phyloP scores from a whole-genome alignment of 495 filamentous ascomycete genomes.

The Penicillium salamii region DNA sequence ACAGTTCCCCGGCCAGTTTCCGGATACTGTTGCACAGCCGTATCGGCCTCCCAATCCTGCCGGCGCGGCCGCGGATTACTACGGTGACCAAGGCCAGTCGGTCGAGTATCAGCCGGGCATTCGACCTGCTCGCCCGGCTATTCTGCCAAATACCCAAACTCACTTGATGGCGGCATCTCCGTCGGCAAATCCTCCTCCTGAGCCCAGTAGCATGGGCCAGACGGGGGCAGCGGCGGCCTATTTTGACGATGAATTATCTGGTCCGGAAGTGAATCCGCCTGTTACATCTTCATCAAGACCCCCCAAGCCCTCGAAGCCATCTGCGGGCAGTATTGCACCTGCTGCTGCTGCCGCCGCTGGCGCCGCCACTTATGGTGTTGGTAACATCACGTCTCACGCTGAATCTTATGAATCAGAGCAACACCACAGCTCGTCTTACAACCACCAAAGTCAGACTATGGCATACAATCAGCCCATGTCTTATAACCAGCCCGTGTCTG shows the following conservation, averaged over 20 bases:
- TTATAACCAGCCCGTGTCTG: constrained; percentile 2
- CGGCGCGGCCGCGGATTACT: constrained; percentile 65
- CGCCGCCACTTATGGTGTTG: constrained; percentile 28
- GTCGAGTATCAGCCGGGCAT: constrained; percentile 60
- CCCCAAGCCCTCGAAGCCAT: constrained; percentile 27
- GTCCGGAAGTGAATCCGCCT: constrained; percentile 14
- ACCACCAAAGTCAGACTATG: constrained; percentile 4
- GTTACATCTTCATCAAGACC: constrained; percentile 22
- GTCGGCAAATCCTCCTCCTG: constrained; percentile 46
- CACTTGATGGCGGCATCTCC: constrained; percentile 51
- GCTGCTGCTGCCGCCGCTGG: constrained; percentile 22
- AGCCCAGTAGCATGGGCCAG: constrained; percentile 49
- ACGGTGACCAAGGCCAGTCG: constrained; percentile 63
- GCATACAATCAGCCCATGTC: neutral
- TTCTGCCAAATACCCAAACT: constrained; percentile 51
- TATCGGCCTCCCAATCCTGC: constrained; percentile 53
- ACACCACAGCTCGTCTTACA: constrained; percentile 16
- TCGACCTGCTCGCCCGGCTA: constrained; percentile 48
- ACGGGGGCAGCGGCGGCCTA: constrained; percentile 53
- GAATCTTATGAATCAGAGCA: constrained; percentile 15
- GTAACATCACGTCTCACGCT: constrained; percentile 15
- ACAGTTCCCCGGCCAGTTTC: constrained; percentile 61
- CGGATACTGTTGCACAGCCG: constrained; percentile 38
- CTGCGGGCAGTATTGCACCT: constrained; percentile 20
- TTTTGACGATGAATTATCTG: constrained; percentile 27